Conservation (phyloP, 139 green algal species). For the Chlorella sp. region DNA sequence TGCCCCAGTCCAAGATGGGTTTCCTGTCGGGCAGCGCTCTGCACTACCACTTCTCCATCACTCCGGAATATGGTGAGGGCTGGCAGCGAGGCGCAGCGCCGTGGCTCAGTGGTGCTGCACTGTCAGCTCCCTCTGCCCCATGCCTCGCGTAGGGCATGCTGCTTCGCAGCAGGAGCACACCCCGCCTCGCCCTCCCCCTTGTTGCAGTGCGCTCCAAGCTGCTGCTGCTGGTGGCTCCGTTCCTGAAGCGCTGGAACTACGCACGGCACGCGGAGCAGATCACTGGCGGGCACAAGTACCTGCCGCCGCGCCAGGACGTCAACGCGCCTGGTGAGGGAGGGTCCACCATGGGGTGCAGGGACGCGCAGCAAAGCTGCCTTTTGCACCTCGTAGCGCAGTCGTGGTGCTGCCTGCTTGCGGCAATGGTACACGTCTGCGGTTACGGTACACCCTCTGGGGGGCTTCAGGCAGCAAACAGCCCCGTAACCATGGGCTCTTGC, state of each 20-base stretch:
- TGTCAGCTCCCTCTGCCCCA: too few relatives aligned
- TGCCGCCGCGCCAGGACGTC: slow-evolving; percentile 85
- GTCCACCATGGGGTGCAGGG: background rate
- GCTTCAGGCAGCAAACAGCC: too few relatives aligned
- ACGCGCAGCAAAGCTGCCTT: background rate
- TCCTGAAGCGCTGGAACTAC: slow-evolving; percentile 90
- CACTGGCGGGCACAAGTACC: slow-evolving; percentile 81
- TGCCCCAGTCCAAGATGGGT: slow-evolving; percentile 54
- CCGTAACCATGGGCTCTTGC: too few relatives aligned
- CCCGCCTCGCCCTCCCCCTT: background rate
- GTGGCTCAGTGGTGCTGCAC: too few relatives aligned
- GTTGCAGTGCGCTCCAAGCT: slow-evolving; percentile 84
- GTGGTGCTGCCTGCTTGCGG: too few relatives aligned
- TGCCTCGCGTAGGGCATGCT: too few relatives aligned
- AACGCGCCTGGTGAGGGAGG: slow-evolving; percentile 76
- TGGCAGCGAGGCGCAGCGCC: background rate
- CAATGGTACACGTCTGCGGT: too few relatives aligned
- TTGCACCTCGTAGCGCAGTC: background rate
- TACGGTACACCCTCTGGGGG: too few relatives aligned
- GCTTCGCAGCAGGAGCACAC: background rate
- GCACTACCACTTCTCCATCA: slow-evolving; percentile 92
- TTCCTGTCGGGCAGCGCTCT: slow-evolving; percentile 79
- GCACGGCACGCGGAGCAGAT: slow-evolving; percentile 82
- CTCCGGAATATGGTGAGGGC: slow-evolving; percentile 76
- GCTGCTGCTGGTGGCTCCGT: slow-evolving; percentile 90